phyloP scores from a whole-genome alignment of 805 yeast genomes.

The Candida tallmaniae region DNA sequence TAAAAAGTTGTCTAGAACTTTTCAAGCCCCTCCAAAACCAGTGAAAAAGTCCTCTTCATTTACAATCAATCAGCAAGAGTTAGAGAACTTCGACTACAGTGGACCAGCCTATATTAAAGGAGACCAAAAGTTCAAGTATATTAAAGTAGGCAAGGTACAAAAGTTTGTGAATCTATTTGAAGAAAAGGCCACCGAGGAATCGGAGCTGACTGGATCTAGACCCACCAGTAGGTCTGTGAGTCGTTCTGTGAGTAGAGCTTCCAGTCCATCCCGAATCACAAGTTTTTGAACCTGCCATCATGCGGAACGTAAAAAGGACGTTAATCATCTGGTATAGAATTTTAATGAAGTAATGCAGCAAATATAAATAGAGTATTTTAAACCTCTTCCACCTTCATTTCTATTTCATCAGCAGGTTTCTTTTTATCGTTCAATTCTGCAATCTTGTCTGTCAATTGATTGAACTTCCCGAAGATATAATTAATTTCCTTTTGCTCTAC shows the following conservation, averaged over 20 bases:
- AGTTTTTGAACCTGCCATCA: too few relatives aligned
- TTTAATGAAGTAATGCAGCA: too few relatives aligned
- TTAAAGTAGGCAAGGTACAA: constrained; percentile 44
- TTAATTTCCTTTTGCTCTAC: constrained; percentile 19
- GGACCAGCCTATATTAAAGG: constrained; percentile 36
- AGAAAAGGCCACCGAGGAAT: constrained; percentile 21
- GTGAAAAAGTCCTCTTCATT: constrained; percentile 10
- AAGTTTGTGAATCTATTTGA: constrained; percentile 41
- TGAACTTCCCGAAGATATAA: constrained; percentile 28
- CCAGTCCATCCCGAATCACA: constrained; percentile 6
- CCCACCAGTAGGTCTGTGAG: constrained; percentile 5
- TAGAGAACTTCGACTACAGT: constrained; percentile 9
- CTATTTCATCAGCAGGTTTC: too few relatives aligned
- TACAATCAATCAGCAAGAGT: constrained; percentile 10
- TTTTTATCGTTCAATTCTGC: too few relatives aligned
- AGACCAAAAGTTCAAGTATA: constrained; percentile 40
- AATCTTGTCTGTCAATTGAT: constrained; percentile 28
- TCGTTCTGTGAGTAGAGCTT: constrained; percentile 6
- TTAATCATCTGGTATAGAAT: too few relatives aligned
- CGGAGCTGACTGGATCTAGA: constrained; percentile 6
- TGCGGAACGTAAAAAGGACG: too few relatives aligned
- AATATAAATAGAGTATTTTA: too few relatives aligned
- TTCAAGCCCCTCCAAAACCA: constrained; percentile 4
- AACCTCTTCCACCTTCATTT: too few relatives aligned
- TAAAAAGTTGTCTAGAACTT: constrained; percentile 7